Evolutionary conservation across 192 early-diverging fungal genomes (phyloP).

Genomic region (Spinellus fusiger): DNA sequence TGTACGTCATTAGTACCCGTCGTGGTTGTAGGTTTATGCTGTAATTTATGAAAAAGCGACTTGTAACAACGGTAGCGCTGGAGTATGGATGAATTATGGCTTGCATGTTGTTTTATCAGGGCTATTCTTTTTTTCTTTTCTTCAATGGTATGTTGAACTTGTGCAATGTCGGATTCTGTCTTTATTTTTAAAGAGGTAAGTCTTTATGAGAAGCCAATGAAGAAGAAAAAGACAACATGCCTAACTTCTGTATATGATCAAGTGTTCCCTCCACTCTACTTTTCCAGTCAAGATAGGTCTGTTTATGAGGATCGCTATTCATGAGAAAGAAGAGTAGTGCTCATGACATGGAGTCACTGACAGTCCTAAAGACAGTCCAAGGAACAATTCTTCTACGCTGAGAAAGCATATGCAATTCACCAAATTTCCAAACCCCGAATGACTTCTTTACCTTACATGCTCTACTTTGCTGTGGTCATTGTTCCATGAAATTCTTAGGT

Average conservation of each 20-base stretch:
- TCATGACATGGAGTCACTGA: not conserved
- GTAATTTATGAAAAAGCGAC: too few species aligned
- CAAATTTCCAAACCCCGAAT: not conserved
- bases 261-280: not conserved
- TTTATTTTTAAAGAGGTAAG: not conserved
- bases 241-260: not conserved
- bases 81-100: too few species aligned
- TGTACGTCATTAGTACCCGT: too few species aligned
- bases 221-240: not conserved
- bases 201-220: not conserved
- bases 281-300: not conserved
- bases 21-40: too few species aligned
- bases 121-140: not conserved
- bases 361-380: not conserved
- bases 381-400: not conserved
- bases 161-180: slow-evolving; percentile 3
- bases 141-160: slow-evolving; percentile 3
- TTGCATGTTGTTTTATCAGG: not conserved
- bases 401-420: not conserved
- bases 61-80: too few species aligned
- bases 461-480: too few species aligned
- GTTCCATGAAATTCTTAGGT: too few species aligned
- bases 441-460: too few species aligned
- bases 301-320: not conserved
- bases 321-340: not conserved